Evolutionary conservation across 257 asterid genomes (phyloP), one percentile per base, ranked within the genome.

Genomic region (Gentiana macrophylla): DNA sequence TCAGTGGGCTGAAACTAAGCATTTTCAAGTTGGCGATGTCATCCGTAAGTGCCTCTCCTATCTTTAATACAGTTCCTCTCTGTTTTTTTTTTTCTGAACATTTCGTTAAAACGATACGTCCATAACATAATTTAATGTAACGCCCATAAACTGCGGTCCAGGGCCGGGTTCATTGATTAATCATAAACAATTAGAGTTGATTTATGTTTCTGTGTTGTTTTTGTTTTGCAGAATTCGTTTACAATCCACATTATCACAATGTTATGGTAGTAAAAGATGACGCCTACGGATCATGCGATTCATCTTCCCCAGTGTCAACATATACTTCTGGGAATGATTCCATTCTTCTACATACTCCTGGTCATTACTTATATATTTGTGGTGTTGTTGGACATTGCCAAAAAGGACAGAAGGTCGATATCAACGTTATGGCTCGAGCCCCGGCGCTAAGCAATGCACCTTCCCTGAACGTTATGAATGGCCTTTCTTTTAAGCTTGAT

Each of bases 371-470:
- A 72, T 81, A 54, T 70, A 67, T 75, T 2, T 81, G 94, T 5
- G 87, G 94, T 6, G 75, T 70, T 12, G 72, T 76, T 35, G 90
- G 83, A 60, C 90, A 84, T 51, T 84, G 94, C 64, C 70, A 59
- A 59, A 77, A 79, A 1, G 84, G 84, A 0, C 90, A 79, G 73
- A 81, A 84, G 64, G 68, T 84, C 1, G 87, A 84, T 52, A 55
- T 79, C n/a, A 67, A 83, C 70, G 94, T 77, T 8, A 24, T 24
- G 24, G 24, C 24, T 24, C 24, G 1, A 24, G 24, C 24, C 24
- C 24, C 24, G 24, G 24, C 24, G 0, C 24, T 24, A 24, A 24
- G 24, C 24, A 24, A 24, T 24, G 24, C 24, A 24, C 24, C 24
- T 24, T 24, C 24, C 24, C 24, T 24, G 24, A 24, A 24, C 24